Evolutionary conservation across 208 protist species (phyloP).

Genomic region (Herpetomonas muscarum): DNA sequence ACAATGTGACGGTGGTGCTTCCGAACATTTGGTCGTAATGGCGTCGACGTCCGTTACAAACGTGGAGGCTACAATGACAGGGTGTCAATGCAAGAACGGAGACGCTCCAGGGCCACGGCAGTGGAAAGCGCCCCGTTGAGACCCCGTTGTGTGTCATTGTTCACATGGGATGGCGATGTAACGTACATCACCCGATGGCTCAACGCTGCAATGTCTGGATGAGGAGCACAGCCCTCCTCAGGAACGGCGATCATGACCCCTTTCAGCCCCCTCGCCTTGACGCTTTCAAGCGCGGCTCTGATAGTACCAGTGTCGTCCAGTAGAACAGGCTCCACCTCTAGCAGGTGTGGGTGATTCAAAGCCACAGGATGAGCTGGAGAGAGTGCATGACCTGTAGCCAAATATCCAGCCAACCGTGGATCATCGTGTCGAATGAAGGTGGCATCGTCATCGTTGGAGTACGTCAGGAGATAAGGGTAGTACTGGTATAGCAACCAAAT

Average conservation of each 20-base stretch:
- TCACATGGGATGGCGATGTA: not conserved
- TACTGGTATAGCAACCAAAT: conserved; percentile 75
- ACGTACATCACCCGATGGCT: not conserved
- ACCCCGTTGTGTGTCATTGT: not conserved
- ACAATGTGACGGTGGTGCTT: no score
- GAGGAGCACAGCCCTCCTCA: not conserved
- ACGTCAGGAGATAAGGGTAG: conserved; percentile 65
- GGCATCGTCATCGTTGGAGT: not conserved
- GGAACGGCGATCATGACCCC: not conserved
- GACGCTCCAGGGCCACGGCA: not conserved
- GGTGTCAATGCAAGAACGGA: not conserved
- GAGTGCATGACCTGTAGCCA: not conserved
- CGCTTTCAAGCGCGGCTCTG: not conserved
- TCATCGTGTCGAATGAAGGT: conserved; percentile 1
- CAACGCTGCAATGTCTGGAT: not conserved
- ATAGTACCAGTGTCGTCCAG: not conserved
- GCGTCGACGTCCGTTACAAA: not conserved
- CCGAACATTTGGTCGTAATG: not conserved
- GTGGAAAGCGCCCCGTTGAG: not conserved
- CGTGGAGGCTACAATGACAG: no score
- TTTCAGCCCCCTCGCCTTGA: not conserved
- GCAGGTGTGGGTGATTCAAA: not conserved
- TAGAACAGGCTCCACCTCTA: not conserved
- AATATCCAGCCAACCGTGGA: not conserved
- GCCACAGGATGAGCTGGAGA: not conserved